Percentiles rank a stretch among this genome's conserved stretches.
Conservation (phyloP, 2,329 filamentous ascomycete genomes). For the Fusarium azukiicola region DNA sequence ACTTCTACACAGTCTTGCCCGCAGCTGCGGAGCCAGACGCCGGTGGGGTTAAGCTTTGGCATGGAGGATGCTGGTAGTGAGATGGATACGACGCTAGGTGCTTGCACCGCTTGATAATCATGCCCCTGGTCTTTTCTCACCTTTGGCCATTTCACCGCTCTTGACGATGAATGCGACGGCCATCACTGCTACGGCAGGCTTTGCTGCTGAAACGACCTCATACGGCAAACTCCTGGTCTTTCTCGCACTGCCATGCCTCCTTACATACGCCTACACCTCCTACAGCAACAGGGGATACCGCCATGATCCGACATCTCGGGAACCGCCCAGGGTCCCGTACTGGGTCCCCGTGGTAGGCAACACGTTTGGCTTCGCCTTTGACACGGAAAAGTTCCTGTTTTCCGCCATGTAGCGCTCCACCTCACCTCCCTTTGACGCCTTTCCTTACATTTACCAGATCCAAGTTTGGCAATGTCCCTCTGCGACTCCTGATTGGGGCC, state of each 20-base stretch:
- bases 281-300: conserved; percentile 26
- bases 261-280: conserved; percentile 36
- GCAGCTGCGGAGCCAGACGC: not conserved
- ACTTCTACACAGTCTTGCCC: not conserved
- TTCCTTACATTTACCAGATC: conserved; percentile 30
- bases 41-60: conserved; percentile 9
- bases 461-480: conserved; percentile 43
- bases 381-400: conserved; percentile 40
- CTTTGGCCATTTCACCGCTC: conserved; percentile 11
- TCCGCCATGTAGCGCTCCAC: conserved; percentile 27
- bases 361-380: conserved; percentile 38
- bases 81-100: not conserved
- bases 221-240: conserved; percentile 6
- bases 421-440: not conserved
- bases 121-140: conserved; percentile 2
- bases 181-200: not conserved
- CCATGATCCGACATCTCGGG: not conserved
- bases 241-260: conserved; percentile 18
- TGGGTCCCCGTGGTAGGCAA: conserved; percentile 43
- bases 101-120: not conserved
- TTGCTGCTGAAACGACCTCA: not conserved
- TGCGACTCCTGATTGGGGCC: conserved; percentile 41
- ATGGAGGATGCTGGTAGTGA: not conserved
- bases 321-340: conserved; percentile 43
- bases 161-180: conserved; percentile 29